Evolutionary conservation across 805 yeast species (phyloP), one percentile per base, ranked within the genome.

Genomic region (Ogataea paradorogensis): DNA sequence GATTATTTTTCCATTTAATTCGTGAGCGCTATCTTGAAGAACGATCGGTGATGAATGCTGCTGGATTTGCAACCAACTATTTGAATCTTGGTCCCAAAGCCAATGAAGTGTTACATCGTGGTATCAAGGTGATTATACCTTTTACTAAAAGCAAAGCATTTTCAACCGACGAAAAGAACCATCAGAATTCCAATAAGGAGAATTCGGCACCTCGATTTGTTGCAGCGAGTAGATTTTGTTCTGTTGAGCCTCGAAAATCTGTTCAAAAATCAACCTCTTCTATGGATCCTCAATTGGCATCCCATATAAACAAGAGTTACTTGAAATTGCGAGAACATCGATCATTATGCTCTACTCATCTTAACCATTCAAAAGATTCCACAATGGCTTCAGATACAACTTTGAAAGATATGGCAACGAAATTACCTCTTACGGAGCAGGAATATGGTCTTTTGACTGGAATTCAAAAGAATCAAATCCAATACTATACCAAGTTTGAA

Each of bases 41-140:
- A 57, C 83, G 80, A 52, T 75, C 88, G 2, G 67, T 82, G 5
- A 76, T 80, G 70, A 85, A 80, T 50, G 78, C 74, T 15, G 74
- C 78, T n/a, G 95, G 96, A 0, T 90, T 82, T 66, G 84, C 95
- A 0, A 67, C 84, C 2, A 83, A 84, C 38, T 91, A 91, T 54
- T 74, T 90, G 5, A 70, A 70, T 46, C 50, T 71, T 1, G 95
- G 95, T 0, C 66, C 69, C 1, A 63, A 71, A n/a, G 79, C 89
- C 1, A 53, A 61, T 11, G 55, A 53, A 1, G 67, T 88, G 1
- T 52, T 82, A 35, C 50, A 53, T 8, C 45, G 49, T 6, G 55
- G 51, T 3, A 66, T 68, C 42, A 65, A 58, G 33, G 69, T 85
- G n/a, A 58, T 62, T 7, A 75, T 84, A 66, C 63, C 70, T 13